Evolutionary conservation across 805 yeast species (phyloP), one percentile per base, ranked within the genome.

Genomic region (Wickerhamiella sergipiensis): DNA sequence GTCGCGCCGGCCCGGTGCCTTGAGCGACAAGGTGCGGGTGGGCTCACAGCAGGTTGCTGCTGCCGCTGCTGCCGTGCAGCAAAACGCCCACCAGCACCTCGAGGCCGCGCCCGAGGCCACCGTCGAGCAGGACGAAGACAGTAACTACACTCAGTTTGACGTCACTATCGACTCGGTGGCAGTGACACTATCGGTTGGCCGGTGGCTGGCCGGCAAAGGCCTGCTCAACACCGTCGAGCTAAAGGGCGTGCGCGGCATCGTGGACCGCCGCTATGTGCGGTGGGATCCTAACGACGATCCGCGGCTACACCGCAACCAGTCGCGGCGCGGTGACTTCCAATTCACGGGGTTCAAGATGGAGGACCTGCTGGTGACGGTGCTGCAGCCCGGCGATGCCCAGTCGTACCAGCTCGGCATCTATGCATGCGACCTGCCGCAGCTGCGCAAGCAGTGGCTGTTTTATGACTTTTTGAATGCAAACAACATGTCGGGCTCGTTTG

Each of bases 71-170:
- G 71, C 70, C 18, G 53, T 36, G 23, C 53, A 57, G 22, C 45
- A 51, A 39, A 49, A 53, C 5, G 52, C 49, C 24, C 48, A 38
- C n/a, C 38, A 38, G 8, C 50, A 50, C 6, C 33, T 26, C 3
- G 51, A 39, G 24, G 17, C 15, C 59, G 17, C 45, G 18, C 40
- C 47, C 29, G 26, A 36, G 15, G 50, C 47, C 2, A 33, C 31
- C 13, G 61, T 60, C 24, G 72, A 67, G 15, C 74, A 68, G 24
- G 68, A 68, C 19, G 95, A 69, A 36, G 95, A 88, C 63, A 97
- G 97, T 1, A 92, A 92, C 66, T 92, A 89, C 66, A 90, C 98
- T 0, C 98, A 92, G 64, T 92, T 83, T 64, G 98, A 92, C 65
- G 65, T 92, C 40, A 85, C 95, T 0, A 83, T 92, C 15, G 95